Percentiles rank a stretch among this genome's conserved stretches.
phyloP scores from a whole-genome alignment of 768 basidiomycete species.

The Crassisporium funariophilum region DNA sequence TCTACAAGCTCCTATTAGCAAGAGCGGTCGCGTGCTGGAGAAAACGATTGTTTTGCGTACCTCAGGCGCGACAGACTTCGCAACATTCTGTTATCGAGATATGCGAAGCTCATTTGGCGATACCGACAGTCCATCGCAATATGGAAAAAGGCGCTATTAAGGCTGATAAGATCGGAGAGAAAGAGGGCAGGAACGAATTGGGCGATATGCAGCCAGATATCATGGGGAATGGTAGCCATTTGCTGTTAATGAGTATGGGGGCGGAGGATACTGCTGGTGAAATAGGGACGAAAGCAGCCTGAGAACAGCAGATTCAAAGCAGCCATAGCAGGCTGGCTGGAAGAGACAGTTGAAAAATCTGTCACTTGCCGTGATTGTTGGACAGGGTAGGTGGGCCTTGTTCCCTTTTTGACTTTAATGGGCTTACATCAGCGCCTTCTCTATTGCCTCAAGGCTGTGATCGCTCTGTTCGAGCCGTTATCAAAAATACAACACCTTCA shows the following conservation, averaged over 20 bases:
- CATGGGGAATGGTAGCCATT: conserved; percentile 29
- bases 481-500: neutral
- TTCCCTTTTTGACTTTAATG: conserved; percentile 26
- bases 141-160: conserved; percentile 41
- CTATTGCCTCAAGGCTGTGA: conserved; percentile 19
- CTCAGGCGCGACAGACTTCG: conserved; percentile 40
- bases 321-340: conserved; percentile 13
- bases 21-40: neutral
- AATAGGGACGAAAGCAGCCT: conserved; percentile 7
- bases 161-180: conserved; percentile 34
- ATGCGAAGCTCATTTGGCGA: conserved; percentile 51
- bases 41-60: conserved; percentile 23
- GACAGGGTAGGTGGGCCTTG: conserved; percentile 22
- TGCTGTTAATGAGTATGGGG: conserved; percentile 6
- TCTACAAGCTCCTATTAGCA: conserved; percentile 24
- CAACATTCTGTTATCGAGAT: conserved; percentile 46
- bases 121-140: conserved; percentile 50
- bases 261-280: conserved; percentile 4
- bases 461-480: neutral
- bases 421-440: conserved; percentile 20
- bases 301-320: conserved; percentile 8
- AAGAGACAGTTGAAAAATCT: conserved; percentile 24
- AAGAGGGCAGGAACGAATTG: conserved; percentile 33
- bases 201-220: conserved; percentile 41
- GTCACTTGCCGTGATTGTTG: conserved; percentile 27